Percentiles rank a stretch among this genome's conserved stretches.
Conservation (phyloP, 1,284 basidiomycete species). For the Anthracocystis setariae region DNA sequence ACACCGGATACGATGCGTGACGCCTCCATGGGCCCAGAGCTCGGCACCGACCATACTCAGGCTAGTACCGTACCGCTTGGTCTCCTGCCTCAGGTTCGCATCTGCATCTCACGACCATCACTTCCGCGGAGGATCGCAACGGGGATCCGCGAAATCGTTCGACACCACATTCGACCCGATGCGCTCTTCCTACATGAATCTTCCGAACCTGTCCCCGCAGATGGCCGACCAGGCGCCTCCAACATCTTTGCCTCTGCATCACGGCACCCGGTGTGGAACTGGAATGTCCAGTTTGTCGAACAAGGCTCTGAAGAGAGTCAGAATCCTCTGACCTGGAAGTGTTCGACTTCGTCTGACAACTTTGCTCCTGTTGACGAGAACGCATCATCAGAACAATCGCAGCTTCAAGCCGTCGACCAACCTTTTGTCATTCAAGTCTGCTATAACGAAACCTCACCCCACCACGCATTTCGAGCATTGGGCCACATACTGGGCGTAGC, state of each 20-base stretch:
- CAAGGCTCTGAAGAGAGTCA: neutral
- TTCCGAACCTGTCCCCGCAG: neutral
- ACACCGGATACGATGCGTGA: slow-evolving; percentile 20
- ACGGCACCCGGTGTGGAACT: slow-evolving; percentile 23
- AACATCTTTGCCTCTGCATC: neutral
- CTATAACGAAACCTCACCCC: slow-evolving; percentile 27
- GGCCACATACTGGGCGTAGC: slow-evolving; percentile 50
- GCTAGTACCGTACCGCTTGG: slow-evolving; percentile 18
- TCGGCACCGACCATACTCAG: slow-evolving; percentile 3
- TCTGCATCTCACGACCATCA: slow-evolving; percentile 24
- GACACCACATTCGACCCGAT: slow-evolving; percentile 33
- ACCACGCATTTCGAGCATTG: slow-evolving; percentile 48
- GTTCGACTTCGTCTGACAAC: slow-evolving; percentile 23
- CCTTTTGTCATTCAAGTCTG: slow-evolving; percentile 15
- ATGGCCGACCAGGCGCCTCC: neutral
- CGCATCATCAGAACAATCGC: neutral
- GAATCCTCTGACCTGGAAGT: slow-evolving; percentile 15
- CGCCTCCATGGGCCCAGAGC: slow-evolving; percentile 34
- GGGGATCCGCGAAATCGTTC: slow-evolving; percentile 19
- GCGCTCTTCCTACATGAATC: slow-evolving; percentile 10
- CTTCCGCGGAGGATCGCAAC: slow-evolving; percentile 11
- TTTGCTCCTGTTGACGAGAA: slow-evolving; percentile 18
- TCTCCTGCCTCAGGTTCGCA: slow-evolving; percentile 15
- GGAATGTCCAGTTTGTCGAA: slow-evolving; percentile 32
- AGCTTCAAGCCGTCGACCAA: neutral